Conservation (phyloP, 1,139 yeast species). For the Scheffersomyces segobiensis region DNA sequence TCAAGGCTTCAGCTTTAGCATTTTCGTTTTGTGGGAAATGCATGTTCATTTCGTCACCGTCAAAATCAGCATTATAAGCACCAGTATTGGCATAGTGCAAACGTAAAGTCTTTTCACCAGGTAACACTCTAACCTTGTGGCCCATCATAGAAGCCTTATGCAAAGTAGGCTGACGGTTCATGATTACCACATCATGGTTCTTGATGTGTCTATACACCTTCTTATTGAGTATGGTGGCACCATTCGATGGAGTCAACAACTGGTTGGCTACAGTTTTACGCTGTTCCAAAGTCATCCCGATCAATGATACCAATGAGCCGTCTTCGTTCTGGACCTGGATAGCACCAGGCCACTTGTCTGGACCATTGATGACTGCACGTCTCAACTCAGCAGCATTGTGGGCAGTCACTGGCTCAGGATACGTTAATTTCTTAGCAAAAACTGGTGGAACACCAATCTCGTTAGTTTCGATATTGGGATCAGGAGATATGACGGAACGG, state of each 20-base stretch:
- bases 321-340: slow-evolving; percentile 94
- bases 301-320: slow-evolving; percentile 80
- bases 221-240: slow-evolving; percentile 65
- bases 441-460: slow-evolving; percentile 99
- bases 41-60: slow-evolving; percentile 99
- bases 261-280: slow-evolving; percentile 96
- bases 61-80: slow-evolving; percentile 98
- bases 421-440: slow-evolving; percentile 90
- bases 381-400: slow-evolving; percentile 88
- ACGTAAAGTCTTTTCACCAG: slow-evolving; percentile 95
- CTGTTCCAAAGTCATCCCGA: slow-evolving; percentile 90
- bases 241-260: slow-evolving; percentile 77
- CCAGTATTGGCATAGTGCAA: slow-evolving; percentile 98
- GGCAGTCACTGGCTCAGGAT: slow-evolving; percentile 98
- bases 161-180: slow-evolving; percentile 99
- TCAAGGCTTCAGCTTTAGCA: slow-evolving; percentile 94
- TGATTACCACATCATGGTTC: slow-evolving; percentile 91
- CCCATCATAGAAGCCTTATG: slow-evolving; percentile 99
- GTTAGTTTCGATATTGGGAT: slow-evolving; percentile 95
- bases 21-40: slow-evolving; percentile 99
- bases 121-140: slow-evolving; percentile 93
- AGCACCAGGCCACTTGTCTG: slow-evolving; percentile 99
- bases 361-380: slow-evolving; percentile 95
- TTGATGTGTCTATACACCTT: slow-evolving; percentile 93
- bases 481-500: slow-evolving; percentile 98